Evolutionary conservation across 208 protist genomes (phyloP), one percentile per base, ranked within the genome.

Genomic region (Kentomonas sorsogonicus): DNA sequence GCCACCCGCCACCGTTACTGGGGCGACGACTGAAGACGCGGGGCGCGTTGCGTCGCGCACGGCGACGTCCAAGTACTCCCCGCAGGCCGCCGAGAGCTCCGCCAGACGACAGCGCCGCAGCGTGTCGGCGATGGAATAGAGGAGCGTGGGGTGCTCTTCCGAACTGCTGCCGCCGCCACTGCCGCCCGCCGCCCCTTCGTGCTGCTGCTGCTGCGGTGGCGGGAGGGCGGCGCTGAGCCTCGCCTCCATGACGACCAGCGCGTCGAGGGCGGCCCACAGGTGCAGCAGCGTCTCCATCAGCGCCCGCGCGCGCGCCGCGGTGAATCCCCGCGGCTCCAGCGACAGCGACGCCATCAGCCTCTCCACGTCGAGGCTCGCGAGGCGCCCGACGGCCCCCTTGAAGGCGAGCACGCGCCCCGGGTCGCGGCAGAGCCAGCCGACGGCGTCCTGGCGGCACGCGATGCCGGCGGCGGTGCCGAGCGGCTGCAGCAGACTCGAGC

Each of bases 401-500:
- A 79, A 63, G 27, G 40, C 27, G 27, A 59, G 36, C 22, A 74
- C 47, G 25, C 71, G 77, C 0, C 50, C 44, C 0, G 74, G 69
- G 18, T 83, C 80, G 11, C 58, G 46, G 15, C 79, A 25, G 13
- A 95, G 68, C 75, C 77, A 92, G 25, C 68, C 66, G 10, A 95
- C 85, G n/a, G 64, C 72, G 50, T 91, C 83, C 38, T 89, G 81
- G 11, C 88, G 88, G 5, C 70, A 48, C 47, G 82, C 64, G 41
- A 95, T 85, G 10, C 76, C 77, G 11, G 59, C 44, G 27, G 55
- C 23, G 41, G 92, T 78, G 10, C 80, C 69, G 57, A 95, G 57
- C 1, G 88, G 88, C 64, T 95, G 88, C 23, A 90, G 66, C 16
- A 95, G 39, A 9, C 71, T 82, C 31, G 74, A 73, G 15, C 79